These are phyloP conservation scores for Amanita exitialis DNA, from an alignment of 768 basidiomycete species.

Conservation along the genomic window DNA sequence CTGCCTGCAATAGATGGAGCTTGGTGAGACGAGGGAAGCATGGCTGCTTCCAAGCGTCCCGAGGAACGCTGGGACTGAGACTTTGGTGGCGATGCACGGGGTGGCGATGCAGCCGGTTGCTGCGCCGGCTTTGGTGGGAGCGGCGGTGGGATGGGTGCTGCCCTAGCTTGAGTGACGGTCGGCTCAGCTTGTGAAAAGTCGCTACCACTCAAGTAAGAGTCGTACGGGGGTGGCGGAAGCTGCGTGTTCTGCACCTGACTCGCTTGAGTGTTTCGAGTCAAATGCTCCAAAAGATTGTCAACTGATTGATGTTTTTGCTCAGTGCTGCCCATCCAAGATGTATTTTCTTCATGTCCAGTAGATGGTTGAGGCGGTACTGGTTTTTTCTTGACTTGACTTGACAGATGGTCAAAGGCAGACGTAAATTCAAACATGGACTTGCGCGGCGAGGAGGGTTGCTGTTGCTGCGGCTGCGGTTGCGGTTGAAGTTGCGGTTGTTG, in stretches of 20 bases:
- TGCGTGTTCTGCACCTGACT: constrained; percentile 15
- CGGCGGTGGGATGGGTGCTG: constrained; percentile 38
- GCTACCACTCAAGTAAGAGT: constrained; percentile 29
- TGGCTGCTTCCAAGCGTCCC: constrained; percentile 37
- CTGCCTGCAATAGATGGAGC: constrained; percentile 11
- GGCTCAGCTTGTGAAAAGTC: constrained; percentile 37
- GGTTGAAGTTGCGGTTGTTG: not conserved
- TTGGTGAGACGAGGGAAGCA: not conserved
- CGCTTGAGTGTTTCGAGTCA: constrained; percentile 41
- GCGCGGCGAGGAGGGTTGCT: constrained; percentile 57
- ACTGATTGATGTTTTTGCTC: constrained; percentile 78
- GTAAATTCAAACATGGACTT: constrained; percentile 82
- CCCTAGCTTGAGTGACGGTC: constrained; percentile 23
- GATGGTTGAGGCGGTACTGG: constrained; percentile 43
- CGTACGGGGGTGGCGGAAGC: constrained; percentile 29
- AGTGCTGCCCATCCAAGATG: constrained; percentile 38
- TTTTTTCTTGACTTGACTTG: constrained; percentile 54
- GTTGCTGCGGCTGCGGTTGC: constrained; percentile 15
- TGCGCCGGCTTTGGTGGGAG: constrained; percentile 49
- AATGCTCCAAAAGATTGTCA: constrained; percentile 70
- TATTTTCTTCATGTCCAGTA: constrained; percentile 44
- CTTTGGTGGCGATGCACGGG: constrained; percentile 61
- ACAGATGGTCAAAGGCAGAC: constrained; percentile 76
- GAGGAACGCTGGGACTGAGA: constrained; percentile 38
- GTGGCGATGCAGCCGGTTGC: constrained; percentile 36